Evolutionary conservation across 2,329 filamentous ascomycete species (phyloP), one percentile per base, ranked within the genome.

Genomic region (Chrysosporium queenslandicum): DNA sequence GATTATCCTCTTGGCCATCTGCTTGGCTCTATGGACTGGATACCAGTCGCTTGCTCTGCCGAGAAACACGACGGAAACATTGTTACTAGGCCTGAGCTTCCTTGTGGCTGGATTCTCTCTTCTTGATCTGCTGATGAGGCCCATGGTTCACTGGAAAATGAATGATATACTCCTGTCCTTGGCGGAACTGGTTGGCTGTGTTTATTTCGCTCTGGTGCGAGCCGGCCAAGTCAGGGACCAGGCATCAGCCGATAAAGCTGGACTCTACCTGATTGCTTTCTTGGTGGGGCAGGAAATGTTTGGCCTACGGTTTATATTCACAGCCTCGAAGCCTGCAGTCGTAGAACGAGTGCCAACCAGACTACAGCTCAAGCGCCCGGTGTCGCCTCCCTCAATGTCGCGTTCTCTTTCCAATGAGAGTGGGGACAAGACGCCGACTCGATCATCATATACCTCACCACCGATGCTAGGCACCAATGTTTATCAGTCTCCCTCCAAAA

Each of bases 81-180:
- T 60, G 29, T 66, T 68, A n/a, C 51, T 71, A 32, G 67, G 66
- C 2, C 66, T 64, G 42, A 66, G 66, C 29, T 70, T 68, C 50
- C 61, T 71, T 43, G 64, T 70, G 42, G 64, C 68, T 9, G 68
- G 68, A 18, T 70, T 71, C 55, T 65, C 66, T 39, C 60, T 71
- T n/a, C 53, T 71, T 42, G 67, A 69, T 52, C 61, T 58, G 20
- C 52, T 69, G 29, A 70, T 70, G 54, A 59, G 59, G 27, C 68
- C 68, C 11, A 61, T 70, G 32, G 52, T 52, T 7, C 58, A 66
- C 25, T 70, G 68, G 68, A 69, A 65, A 52, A 65, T 64, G 3
- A 64, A 65, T 58, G 68, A 70, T 51, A 67, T 71, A 20, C 56
- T 70, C 36, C 58, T 70, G 14, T 68, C 66, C 36, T 56, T 70